These are phyloP conservation scores for Aristolochia contorta DNA, from an alignment of 164 flowering plant genomes.

Conservation along the genomic window DNA sequence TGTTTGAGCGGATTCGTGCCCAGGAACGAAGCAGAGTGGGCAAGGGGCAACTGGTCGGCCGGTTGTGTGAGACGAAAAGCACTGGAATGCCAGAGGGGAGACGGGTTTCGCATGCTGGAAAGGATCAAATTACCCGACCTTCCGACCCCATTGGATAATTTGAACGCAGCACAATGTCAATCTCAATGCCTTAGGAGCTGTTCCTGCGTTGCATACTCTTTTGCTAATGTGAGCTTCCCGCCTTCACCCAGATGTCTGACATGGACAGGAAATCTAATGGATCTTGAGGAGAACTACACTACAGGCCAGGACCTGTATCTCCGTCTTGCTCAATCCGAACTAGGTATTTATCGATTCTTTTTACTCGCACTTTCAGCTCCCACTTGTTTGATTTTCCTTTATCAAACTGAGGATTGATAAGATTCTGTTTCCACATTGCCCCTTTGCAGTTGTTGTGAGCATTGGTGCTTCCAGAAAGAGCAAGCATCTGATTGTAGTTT, in stretches of 20 bases:
- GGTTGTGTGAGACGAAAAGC: slow-evolving; percentile 6
- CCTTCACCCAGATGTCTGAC: slow-evolving; percentile 5
- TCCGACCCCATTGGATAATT: neutral
- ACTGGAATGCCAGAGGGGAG: neutral
- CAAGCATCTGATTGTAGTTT: neutral
- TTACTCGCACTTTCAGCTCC: neutral
- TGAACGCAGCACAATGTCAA: neutral
- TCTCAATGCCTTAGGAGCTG: slow-evolving; percentile 1
- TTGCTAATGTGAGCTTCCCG: neutral
- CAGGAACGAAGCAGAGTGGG: slow-evolving; percentile 11
- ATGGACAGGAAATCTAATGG: slow-evolving; percentile 5
- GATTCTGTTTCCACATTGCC: neutral
- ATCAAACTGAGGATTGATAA: too few relatives aligned
- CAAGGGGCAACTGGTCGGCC: slow-evolving; percentile 4
- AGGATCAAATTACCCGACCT: slow-evolving; percentile 29
- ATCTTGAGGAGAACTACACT: neutral
- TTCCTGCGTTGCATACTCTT: slow-evolving; percentile 6
- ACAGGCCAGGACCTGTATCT: neutral
- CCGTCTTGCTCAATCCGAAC: neutral
- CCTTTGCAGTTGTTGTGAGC: neutral
- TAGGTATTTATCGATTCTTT: neutral
- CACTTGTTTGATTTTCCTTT: neutral
- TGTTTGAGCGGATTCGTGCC: slow-evolving; percentile 36
- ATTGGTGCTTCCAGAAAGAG: neutral
- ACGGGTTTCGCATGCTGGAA: slow-evolving; percentile 3